Base-by-base conservation (phyloP, 345 rosid genomes). In the Aquilaria malaccensis region DNA sequence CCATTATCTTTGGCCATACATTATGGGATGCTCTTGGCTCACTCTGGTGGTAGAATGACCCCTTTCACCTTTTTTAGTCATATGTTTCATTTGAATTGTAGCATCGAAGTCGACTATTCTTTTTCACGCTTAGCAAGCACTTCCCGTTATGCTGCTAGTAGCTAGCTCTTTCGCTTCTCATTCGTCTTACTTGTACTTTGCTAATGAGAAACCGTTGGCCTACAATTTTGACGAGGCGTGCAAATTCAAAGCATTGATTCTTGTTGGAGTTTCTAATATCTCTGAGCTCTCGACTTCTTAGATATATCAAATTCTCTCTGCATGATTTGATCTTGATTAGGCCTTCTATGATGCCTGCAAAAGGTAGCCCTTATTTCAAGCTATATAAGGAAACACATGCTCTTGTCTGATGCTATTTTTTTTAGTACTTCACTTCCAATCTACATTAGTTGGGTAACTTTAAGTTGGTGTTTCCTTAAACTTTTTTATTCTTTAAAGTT, bases 171-270 rank as follows among this genome's bases (percentile, higher is more conserved):
- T 6, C 32, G 10, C 47, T 50, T 61, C 48, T 30, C 43, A 7
- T 30, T 33, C 43, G n/a, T 30, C 10, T 2, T 13, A 60, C 63
- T 50, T 61, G 3, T 61, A 61, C 37, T 61, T 61, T 50, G 11
- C 51, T 49, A 22, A 48, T 32, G 13, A 2, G 10, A 0, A 2
- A 0, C 45, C 30, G 2, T 12, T 3, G 13, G 3, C 54, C 0
- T 2, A 9, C 13, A 30, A 31, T 50, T 32, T 33, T 45, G 11
- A n/a, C 33, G n/a, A 5, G 15, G 49, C 30, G 6, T 61, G 64
- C 56, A 61, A 3, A 0, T 2, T 37, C 30, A 1, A 48, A 61
- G 55, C 30, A 32, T 0, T 2, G 0, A 29, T 61, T 61, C 56
- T 9, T 9, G 2, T 15, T 33, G 15, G 1, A 1, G 1, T 61